Evolutionary conservation across 306 rosid genomes (phyloP), one percentile per base, ranked within the genome.

Genomic region (Urtica urens): DNA sequence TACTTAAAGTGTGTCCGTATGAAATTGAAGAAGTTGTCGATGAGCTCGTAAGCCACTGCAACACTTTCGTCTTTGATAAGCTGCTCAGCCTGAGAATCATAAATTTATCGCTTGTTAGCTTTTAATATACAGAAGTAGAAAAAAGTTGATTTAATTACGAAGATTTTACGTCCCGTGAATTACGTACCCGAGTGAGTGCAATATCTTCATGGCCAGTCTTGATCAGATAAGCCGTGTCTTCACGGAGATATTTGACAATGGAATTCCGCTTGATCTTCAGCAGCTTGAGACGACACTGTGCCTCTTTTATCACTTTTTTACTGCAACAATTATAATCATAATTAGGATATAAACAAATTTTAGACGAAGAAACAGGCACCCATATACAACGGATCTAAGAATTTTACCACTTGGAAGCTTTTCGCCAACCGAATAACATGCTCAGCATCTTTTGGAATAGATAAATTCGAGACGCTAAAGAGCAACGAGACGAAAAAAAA

Each of bases 371-470:
- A n/a, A n/a, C n/a, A n/a, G n/a, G n/a, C n/a, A n/a, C n/a, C n/a
- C n/a, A n/a, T n/a, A n/a, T n/a, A n/a, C n/a, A n/a, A n/a, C n/a
- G n/a, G 21, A 28, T 7, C 5, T 38, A 44, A 21, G 1, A 20
- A n/a, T 2, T 23, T 57, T 78, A 88, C 96, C 96, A 88, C 70
- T 74, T 83, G 0, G 93, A 80, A 63, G 93, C 96, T 47, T 81
- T 83, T 53, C 83, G 52, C 95, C 96, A 88, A 9, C 93, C 94
- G 43, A 83, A 80, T 23, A 83, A 57, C 63, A 70, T 21, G 56
- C 50, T 83, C 63, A 88, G 83, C 96, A 83, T 87, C 50, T 65
- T 69, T 62, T 50, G 2, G 60, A 48, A 45, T 55, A 51, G 3
- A 30, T 15, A 23, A 26, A 35, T 17, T 22, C 5, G 18, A 21